Evolutionary conservation across 805 yeast species (phyloP).

Genomic region (Saccharomycopsis sp.): DNA sequence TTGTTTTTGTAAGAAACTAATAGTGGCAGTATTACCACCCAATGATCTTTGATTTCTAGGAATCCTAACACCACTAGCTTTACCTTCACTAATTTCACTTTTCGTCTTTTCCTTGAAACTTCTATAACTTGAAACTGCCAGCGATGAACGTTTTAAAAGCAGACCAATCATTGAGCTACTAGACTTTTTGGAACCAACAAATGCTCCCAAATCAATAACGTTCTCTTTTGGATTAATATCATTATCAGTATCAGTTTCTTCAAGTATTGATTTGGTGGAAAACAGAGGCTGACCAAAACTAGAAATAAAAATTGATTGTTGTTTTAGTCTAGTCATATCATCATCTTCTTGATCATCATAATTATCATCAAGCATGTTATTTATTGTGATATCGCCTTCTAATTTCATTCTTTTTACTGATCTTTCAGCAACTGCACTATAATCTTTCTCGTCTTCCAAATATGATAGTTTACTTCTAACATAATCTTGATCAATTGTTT

Average conservation of each 20-base stretch:
- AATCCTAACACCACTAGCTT: conserved; percentile 31
- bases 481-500: conserved; percentile 40
- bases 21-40: conserved; percentile 45
- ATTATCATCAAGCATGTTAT: background rate
- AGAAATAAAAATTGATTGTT: no score
- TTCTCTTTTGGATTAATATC: conserved; percentile 2
- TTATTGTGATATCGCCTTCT: no score
- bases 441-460: conserved; percentile 25
- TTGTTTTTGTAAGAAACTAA: conserved; percentile 46
- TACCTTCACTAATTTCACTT: conserved; percentile 13
- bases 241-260: conserved; percentile 1
- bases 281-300: no score
- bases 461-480: conserved; percentile 49
- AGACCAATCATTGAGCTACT: background rate
- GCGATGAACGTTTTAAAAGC: background rate
- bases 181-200: background rate
- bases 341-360: background rate
- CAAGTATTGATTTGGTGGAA: no score
- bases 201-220: background rate
- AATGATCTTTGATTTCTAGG: conserved; percentile 45
- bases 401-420: background rate
- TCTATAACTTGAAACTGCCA: conserved; percentile 22
- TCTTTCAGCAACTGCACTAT: background rate
- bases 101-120: conserved; percentile 33
- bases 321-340: no score